A percentile compares a stretch with the other conserved stretches of the same genome.
phyloP scores from a whole-genome alignment of 768 basidiomycete species.

The Podaxis sp. region DNA sequence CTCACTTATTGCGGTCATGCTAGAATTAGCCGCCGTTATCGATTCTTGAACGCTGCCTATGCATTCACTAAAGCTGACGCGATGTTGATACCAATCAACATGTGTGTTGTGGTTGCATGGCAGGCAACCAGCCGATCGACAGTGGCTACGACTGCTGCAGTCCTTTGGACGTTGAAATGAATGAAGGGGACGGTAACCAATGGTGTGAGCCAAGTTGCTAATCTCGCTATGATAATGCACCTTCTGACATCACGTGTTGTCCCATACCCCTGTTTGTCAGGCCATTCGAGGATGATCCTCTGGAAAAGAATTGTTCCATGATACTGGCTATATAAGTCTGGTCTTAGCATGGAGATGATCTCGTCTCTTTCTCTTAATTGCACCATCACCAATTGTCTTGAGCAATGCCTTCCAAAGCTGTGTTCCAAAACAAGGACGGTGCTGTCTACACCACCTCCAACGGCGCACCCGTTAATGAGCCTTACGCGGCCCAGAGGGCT shows the following conservation, averaged over 20 bases:
- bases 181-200: background rate
- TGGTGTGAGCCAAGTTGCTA: background rate
- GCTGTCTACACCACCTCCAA: slow-evolving; percentile 82
- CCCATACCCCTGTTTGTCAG: background rate
- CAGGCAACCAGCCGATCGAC: background rate
- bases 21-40: background rate
- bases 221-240: background rate
- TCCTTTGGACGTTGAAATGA: background rate
- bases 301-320: slow-evolving; percentile 4
- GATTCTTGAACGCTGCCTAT: background rate
- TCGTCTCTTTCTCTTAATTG: slow-evolving; percentile 10
- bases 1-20: background rate
- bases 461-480: slow-evolving; percentile 71
- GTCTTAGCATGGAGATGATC: background rate
- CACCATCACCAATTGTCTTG: slow-evolving; percentile 10
- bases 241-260: slow-evolving; percentile 1
- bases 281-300: background rate
- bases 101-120: background rate
- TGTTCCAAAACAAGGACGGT: slow-evolving; percentile 47
- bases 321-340: slow-evolving; percentile 4
- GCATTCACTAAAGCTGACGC: background rate
- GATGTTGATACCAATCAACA: background rate
- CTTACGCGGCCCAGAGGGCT: slow-evolving; percentile 75
- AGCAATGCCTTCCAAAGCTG: slow-evolving; percentile 62
- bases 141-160: background rate